Conservation (phyloP, 306 rosid genomes). For the Cucumis hystrix region DNA sequence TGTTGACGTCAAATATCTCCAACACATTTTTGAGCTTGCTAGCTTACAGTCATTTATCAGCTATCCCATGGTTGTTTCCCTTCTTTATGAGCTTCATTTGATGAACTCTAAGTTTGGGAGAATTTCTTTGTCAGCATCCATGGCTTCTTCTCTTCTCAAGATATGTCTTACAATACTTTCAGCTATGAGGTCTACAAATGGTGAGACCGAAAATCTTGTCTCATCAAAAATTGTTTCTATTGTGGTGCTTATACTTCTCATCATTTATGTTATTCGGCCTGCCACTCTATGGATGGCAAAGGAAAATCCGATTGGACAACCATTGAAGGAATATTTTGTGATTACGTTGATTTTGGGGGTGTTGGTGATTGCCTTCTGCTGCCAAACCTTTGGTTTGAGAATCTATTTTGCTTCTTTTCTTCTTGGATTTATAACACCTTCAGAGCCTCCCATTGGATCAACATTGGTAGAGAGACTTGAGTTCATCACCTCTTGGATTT, state of each 20-base stretch:
- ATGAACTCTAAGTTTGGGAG: constrained; percentile 22
- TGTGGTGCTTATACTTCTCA: background rate
- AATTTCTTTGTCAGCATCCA: constrained; percentile 15
- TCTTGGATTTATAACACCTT: constrained; percentile 20
- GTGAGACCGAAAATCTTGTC: background rate
- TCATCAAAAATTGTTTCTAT: background rate
- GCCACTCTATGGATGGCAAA: constrained; percentile 11
- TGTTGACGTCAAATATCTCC: background rate
- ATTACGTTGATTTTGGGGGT: constrained; percentile 7
- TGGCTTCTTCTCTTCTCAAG: background rate
- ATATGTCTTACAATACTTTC: background rate
- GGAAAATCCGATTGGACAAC: constrained; percentile 5
- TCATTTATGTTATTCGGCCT: constrained; percentile 8
- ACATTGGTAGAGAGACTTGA: constrained; percentile 17
- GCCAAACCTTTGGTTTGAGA: constrained; percentile 14
- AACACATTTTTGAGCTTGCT: background rate
- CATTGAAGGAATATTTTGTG: constrained; percentile 6
- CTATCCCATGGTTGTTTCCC: constrained; percentile 11
- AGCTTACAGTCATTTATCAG: constrained; percentile 4
- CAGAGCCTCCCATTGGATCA: constrained; percentile 20
- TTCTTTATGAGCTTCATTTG: constrained; percentile 21
- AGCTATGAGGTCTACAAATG: background rate
- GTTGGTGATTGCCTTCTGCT: constrained; percentile 11
- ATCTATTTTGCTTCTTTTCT: constrained; percentile 17
- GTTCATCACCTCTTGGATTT: constrained; percentile 13